Conservation (phyloP, 306 rosid species). For the Sechiopsis laciniata region DNA sequence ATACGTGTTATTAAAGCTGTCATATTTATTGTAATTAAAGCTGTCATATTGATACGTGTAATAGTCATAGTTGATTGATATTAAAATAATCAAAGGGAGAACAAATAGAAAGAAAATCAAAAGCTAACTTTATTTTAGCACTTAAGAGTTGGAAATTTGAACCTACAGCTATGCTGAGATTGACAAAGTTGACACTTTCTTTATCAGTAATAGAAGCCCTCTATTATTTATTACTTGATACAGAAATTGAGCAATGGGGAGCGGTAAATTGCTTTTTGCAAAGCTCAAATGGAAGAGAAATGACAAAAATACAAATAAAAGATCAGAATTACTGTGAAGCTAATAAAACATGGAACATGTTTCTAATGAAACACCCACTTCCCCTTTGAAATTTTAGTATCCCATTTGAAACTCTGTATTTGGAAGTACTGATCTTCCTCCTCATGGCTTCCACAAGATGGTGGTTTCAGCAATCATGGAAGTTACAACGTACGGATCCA, state of each 20-base stretch:
- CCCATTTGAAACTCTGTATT: neutral
- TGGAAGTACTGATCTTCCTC: conserved; percentile 17
- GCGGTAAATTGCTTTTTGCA: conserved; percentile 1
- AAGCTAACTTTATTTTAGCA: neutral
- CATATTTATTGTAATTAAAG: too few species aligned
- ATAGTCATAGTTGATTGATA: neutral
- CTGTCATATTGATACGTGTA: too few species aligned
- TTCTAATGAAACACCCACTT: conserved; percentile 12
- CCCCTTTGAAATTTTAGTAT: neutral
- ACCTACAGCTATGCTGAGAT: too few species aligned
- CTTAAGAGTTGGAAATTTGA: too few species aligned
- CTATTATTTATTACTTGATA: neutral
- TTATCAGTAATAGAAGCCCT: neutral
- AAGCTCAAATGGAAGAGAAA: conserved; percentile 8
- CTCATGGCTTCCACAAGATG: conserved; percentile 69
- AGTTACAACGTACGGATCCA: conserved; percentile 95
- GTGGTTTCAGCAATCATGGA: conserved; percentile 94
- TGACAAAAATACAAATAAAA: neutral
- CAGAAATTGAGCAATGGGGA: conserved; percentile 2
- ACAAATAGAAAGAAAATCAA: neutral
- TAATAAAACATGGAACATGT: neutral
- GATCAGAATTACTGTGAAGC: neutral
- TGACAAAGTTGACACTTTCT: neutral
- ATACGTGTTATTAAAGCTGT: too few species aligned
- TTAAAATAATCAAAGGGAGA: neutral